Evolutionary conservation across 352 stramenopile genomes (phyloP).

Genomic region (Phytophthora citrophthora): DNA sequence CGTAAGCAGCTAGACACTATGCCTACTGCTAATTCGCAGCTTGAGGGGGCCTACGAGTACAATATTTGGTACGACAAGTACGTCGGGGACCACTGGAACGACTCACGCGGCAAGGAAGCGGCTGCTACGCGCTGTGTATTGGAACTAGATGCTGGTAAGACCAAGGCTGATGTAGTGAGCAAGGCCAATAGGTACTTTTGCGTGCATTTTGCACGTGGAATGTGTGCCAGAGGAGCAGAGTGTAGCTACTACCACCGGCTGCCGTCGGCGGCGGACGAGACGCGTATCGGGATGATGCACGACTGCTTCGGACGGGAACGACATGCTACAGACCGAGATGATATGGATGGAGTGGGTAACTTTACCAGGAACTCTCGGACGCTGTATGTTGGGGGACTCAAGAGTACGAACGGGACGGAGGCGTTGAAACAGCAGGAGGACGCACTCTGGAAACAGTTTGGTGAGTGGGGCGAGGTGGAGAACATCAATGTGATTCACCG

Average conservation of each 20-base stretch:
- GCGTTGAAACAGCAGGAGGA: conserved; percentile 65
- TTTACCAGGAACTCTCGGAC: conserved; percentile 93
- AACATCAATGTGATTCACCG: conserved; percentile 94
- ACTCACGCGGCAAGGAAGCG: conserved; percentile 84
- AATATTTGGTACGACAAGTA: conserved; percentile 97
- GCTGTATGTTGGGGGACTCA: conserved; percentile 91
- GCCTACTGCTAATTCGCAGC: conserved; percentile 80
- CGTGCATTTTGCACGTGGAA: conserved; percentile 93
- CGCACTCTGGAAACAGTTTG: conserved; percentile 87
- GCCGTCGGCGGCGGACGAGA: conserved; percentile 76
- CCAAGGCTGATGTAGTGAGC: conserved; percentile 89
- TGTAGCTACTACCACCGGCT: conserved; percentile 94
- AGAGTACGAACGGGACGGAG: conserved; percentile 53
- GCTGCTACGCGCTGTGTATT: conserved; percentile 88
- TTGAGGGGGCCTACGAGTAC: conserved; percentile 94
- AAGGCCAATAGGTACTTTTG: conserved; percentile 92
- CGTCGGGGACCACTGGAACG: conserved; percentile 90
- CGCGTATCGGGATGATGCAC: conserved; percentile 87
- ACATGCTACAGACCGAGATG: conserved; percentile 91
- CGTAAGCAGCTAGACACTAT: conserved; percentile 93
- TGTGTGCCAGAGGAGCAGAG: conserved; percentile 86
- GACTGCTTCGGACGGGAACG: conserved; percentile 94
- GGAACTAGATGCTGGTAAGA: conserved; percentile 88
- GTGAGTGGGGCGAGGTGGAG: conserved; percentile 94
- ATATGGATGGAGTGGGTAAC: conserved; percentile 93